A percentile compares a stretch with the other conserved stretches of the same genome.
Conservation (phyloP, 2,329 filamentous ascomycete genomes). For the Davidsoniella eucalypti region DNA sequence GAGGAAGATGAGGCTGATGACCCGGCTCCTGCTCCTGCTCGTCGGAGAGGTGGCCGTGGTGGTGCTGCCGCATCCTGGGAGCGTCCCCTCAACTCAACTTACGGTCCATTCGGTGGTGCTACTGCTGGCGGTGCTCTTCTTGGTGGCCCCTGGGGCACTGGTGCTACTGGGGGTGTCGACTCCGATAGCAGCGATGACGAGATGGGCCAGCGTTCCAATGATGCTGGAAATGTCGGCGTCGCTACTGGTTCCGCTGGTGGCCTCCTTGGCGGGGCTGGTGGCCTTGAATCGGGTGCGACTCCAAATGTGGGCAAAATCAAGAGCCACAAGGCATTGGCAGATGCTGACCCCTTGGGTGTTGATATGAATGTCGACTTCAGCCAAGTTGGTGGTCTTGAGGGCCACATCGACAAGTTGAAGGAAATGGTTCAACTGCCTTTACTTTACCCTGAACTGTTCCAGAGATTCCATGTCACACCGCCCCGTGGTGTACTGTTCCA, state of each 20-base stretch:
- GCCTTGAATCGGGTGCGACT: conserved; percentile 30
- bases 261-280: conserved; percentile 25
- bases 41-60: conserved; percentile 46
- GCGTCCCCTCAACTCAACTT: conserved; percentile 72
- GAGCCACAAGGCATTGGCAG: conserved; percentile 77
- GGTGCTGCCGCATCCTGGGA: conserved; percentile 49
- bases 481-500: conserved; percentile 93
- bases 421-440: conserved; percentile 95
- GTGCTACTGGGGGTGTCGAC: conserved; percentile 62
- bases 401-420: conserved; percentile 92
- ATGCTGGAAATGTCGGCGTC: conserved; percentile 44
- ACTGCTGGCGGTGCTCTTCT: conserved; percentile 56
- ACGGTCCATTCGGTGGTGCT: conserved; percentile 82
- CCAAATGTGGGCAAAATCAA: conserved; percentile 83
- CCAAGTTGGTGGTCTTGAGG: conserved; percentile 79
- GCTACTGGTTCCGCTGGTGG: conserved; percentile 37
- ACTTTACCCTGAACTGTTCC: conserved; percentile 87
- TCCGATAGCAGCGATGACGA: conserved; percentile 98
- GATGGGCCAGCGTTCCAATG: conserved; percentile 42
- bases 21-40: conserved; percentile 49
- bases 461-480: conserved; percentile 80
- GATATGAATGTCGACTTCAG: conserved; percentile 87
- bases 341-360: conserved; percentile 86
- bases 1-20: conserved; percentile 61
- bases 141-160: conserved; percentile 56